A percentile compares a stretch with the other conserved stretches of the same genome.
These are phyloP conservation scores for Lepidium campestre DNA, from an alignment of 441 rosid species.

Conservation along the genomic window DNA sequence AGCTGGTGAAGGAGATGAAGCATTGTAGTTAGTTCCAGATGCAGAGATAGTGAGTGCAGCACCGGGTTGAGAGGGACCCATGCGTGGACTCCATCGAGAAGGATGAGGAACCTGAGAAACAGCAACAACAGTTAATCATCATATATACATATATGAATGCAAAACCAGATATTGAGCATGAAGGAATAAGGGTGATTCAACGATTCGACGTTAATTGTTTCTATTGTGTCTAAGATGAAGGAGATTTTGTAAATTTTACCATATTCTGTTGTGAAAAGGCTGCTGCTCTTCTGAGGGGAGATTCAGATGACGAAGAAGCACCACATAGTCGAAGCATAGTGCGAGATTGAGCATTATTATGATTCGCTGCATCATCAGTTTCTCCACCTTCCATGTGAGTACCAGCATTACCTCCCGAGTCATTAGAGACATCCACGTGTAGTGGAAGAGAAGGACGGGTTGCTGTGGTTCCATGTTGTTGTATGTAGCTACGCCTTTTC, in stretches of 20 bases:
- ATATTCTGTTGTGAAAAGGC: constrained; percentile 46
- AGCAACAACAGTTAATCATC: background rate
- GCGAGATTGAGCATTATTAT: constrained; percentile 44
- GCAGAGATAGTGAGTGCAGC: constrained; percentile 39
- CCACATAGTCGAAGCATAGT: constrained; percentile 61
- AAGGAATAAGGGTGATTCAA: background rate
- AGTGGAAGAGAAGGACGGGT: constrained; percentile 48
- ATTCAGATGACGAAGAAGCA: constrained; percentile 71
- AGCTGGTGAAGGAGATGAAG: constrained; percentile 86
- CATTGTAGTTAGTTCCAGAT: constrained; percentile 68
- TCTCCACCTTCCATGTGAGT: constrained; percentile 69
- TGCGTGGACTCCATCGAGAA: constrained; percentile 65
- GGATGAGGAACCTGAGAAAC: constrained; percentile 48
- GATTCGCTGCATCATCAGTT: constrained; percentile 56
- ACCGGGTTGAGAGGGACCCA: constrained; percentile 54
- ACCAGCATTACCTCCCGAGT: constrained; percentile 50
- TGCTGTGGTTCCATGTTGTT: constrained; percentile 42
- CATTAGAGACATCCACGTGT: constrained; percentile 67
- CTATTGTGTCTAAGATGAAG: background rate
- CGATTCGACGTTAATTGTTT: background rate
- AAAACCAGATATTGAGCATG: background rate
- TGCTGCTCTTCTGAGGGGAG: constrained; percentile 64
- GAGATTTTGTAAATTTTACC: constrained; percentile 29
- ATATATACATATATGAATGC: background rate
- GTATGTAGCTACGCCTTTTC: constrained; percentile 45